These are phyloP conservation scores for Flagelloscypha sp. DNA, from an alignment of 768 basidiomycete species.

Conservation along the genomic window DNA sequence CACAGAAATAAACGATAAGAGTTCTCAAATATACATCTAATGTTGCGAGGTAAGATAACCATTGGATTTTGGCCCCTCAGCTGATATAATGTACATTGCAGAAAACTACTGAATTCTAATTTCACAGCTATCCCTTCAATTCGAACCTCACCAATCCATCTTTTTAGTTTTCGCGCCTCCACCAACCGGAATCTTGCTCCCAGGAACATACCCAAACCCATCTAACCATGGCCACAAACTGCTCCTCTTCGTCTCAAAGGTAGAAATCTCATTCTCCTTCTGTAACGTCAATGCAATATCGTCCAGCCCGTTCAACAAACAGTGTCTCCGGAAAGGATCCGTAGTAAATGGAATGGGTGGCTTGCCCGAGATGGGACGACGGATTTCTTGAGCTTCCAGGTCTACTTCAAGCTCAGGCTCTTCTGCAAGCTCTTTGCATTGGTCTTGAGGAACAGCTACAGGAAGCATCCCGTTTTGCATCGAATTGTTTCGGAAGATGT, in stretches of 20 bases:
- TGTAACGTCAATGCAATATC: constrained; percentile 94
- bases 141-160: constrained; percentile 82
- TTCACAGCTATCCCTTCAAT: too few relatives aligned
- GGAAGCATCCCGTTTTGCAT: constrained; percentile 95
- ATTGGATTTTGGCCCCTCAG: too few relatives aligned
- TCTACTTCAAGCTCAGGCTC: constrained; percentile 83
- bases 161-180: constrained; percentile 32
- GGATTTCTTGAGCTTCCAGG: constrained; percentile 72
- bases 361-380: constrained; percentile 61
- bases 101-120: too few relatives aligned
- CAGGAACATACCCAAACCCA: constrained; percentile 87
- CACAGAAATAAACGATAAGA: too few relatives aligned
- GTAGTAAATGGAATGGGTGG: constrained; percentile 66
- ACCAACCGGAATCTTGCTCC: constrained; percentile 58
- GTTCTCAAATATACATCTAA: too few relatives aligned
- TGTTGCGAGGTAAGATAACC: too few relatives aligned
- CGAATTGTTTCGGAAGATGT: constrained; percentile 83
- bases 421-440: constrained; percentile 62
- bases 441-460: constrained; percentile 56
- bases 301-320: constrained; percentile 91
- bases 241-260: constrained; percentile 74
- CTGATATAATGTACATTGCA: too few relatives aligned
- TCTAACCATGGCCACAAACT: constrained; percentile 93
- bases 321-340: constrained; percentile 89
- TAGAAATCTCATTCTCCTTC: constrained; percentile 58